phyloP scores from a whole-genome alignment of 495 filamentous ascomycete genomes.

The Podospora appendiculata region DNA sequence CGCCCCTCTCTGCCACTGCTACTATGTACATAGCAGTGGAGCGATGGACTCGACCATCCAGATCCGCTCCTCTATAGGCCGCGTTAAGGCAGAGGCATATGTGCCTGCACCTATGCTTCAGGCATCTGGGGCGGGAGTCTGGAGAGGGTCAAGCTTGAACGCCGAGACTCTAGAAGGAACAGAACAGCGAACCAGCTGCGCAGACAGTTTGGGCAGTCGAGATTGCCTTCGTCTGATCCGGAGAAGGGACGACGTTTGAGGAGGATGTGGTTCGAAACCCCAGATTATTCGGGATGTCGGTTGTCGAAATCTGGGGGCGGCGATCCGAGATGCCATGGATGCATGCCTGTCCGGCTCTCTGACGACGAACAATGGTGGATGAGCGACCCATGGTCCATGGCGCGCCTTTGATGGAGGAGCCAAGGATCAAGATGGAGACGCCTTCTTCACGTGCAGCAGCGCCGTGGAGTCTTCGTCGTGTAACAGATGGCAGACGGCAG shows the following conservation, averaged over 20 bases:
- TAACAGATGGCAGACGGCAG: too few relatives aligned
- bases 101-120: constrained; percentile 22
- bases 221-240: not conserved
- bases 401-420: too few relatives aligned
- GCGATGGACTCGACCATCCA: constrained; percentile 12
- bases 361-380: too few relatives aligned
- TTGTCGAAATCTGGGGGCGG: constrained; percentile 4
- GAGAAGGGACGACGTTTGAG: constrained; percentile 8
- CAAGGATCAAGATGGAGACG: too few relatives aligned
- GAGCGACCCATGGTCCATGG: too few relatives aligned
- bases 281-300: constrained; percentile 16
- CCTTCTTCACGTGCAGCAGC: too few relatives aligned
- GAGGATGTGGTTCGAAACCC: constrained; percentile 18
- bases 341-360: too few relatives aligned
- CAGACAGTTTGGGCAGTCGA: not conserved
- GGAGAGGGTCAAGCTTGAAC: not conserved
- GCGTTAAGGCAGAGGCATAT: constrained; percentile 15
- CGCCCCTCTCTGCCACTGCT: not conserved
- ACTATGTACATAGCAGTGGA: not conserved
- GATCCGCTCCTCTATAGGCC: constrained; percentile 15
- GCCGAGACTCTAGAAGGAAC: not conserved
- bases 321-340: not conserved
- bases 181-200: too few relatives aligned
- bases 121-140: constrained; percentile 1
- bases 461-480: too few relatives aligned